Percentiles rank a stretch among this genome's conserved stretches.
Evolutionary conservation across 2,329 filamentous ascomycete genomes (phyloP).

Genomic region (Talaromyces sp.): DNA sequence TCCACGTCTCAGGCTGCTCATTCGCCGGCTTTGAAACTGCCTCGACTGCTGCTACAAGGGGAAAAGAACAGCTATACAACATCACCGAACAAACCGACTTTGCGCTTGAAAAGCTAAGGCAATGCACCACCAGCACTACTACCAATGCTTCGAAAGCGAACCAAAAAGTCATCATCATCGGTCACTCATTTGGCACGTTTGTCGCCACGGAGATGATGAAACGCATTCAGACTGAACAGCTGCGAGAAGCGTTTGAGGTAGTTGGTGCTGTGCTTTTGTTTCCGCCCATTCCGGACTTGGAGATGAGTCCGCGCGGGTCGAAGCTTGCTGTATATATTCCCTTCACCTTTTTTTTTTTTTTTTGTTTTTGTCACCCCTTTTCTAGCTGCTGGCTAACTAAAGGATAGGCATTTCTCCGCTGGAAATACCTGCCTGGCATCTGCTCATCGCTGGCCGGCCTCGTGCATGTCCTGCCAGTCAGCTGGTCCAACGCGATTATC

Average conservation of each 20-base stretch:
- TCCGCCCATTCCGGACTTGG: constrained; percentile 11
- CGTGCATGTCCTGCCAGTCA: background rate
- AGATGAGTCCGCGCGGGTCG: constrained; percentile 3
- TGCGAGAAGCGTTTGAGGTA: background rate
- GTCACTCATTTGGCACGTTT: constrained; percentile 10
- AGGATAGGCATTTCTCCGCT: background rate
- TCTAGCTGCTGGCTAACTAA: background rate
- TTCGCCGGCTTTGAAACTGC: constrained; percentile 4
- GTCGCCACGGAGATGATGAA: constrained; percentile 10
- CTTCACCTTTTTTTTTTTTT: background rate
- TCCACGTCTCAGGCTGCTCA: constrained; percentile 6
- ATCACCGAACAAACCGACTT: constrained; percentile 8
- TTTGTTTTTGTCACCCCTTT: too few species aligned
- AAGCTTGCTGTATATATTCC: constrained; percentile 4
- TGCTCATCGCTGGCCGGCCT: constrained; percentile 2
- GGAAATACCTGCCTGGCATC: constrained; percentile 5
- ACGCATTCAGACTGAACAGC: background rate
- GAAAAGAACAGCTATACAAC: background rate
- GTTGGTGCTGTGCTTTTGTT: constrained; percentile 8
- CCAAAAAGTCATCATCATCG: constrained; percentile 8
- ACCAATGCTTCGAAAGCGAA: background rate
- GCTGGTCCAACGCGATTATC: constrained; percentile 3
- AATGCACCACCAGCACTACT: background rate
- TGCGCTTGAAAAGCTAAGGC: background rate
- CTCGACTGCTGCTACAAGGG: background rate